phyloP scores from a whole-genome alignment of 352 stramenopile species.

The Sclerospora graminicola region DNA sequence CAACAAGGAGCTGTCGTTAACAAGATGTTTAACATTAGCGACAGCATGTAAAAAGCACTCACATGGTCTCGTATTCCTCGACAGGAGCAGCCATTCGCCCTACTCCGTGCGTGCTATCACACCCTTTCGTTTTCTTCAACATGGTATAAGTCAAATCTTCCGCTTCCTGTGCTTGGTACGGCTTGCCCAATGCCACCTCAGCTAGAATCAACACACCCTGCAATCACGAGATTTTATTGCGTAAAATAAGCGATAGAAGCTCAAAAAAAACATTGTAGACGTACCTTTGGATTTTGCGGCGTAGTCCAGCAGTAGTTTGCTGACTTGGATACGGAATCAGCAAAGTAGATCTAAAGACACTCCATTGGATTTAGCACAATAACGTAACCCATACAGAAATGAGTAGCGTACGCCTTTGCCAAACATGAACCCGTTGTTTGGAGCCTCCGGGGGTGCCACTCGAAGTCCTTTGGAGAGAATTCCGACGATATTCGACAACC shows the following conservation, averaged over 20 bases:
- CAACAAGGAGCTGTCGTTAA: neutral
- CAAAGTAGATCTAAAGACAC: slow-evolving; percentile 71
- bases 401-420: slow-evolving; percentile 79
- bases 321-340: slow-evolving; percentile 72
- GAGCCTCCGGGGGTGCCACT: slow-evolving; percentile 70
- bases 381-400: no score
- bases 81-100: slow-evolving; percentile 41
- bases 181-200: slow-evolving; percentile 48
- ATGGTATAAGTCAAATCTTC: slow-evolving; percentile 43
- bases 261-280: neutral
- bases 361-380: no score
- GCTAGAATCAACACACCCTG: slow-evolving; percentile 51
- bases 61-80: slow-evolving; percentile 37
- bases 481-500: neutral
- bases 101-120: slow-evolving; percentile 41
- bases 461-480: slow-evolving; percentile 39
- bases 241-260: neutral
- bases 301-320: slow-evolving; percentile 78
- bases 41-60: neutral
- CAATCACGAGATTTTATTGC: neutral
- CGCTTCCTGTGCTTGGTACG: slow-evolving; percentile 35
- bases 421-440: slow-evolving; percentile 74
- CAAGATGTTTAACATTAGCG: neutral
- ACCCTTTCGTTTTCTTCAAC: slow-evolving; percentile 24
- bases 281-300: slow-evolving; percentile 38